Base-by-base conservation (phyloP, 176 grass and related monocot genomes). In the Rhynchospora breviuscula region DNA sequence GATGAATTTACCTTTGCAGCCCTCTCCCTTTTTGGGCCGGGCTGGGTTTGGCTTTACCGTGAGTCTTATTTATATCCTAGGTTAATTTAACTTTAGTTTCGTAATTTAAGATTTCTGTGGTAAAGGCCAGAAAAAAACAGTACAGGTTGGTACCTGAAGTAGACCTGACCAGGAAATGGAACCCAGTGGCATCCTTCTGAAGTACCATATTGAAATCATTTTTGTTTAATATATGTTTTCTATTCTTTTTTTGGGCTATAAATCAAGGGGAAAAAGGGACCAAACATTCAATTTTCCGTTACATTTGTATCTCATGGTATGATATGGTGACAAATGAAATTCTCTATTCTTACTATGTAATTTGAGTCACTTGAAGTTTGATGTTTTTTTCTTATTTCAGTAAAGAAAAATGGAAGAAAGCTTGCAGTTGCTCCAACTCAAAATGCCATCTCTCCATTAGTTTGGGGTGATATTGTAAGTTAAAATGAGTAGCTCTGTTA, bases 41-140 rank as follows among this genome's bases (percentile, higher is more conserved):
- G 93, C 60, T 95, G 92, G 93, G 91, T 91, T 87, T 98, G 96
- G 96, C 93, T 95, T 86, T 80, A 88, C 44, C 83, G 96, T 98
- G 83, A 95, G 96, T 90, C 15, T 65, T 29, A 53, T 52, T 76
- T 54, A 53, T 76, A 75, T 75, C 53, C 19, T 76, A 53, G 71
- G 5, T 75, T 52, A 46, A 53, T 51, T 76, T 76, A 14, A 76
- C 6, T 76, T 52, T 31, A 76, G 8, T 22, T 76, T 12, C 9
- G 10, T 45, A 75, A 75, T 23, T 17, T 75, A 75, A 54, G 49
- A 53, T 54, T 52, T 29, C 22, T 53, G 22, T 10, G 52, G 12
- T 53, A 15, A 47, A 7, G 22, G 71, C 10, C 10, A 7, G 53
- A 31, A 75, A 76, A 25, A 26, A 76, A 53, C 2, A 5, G 71